Evolutionary conservation across 192 early-diverging fungal genomes (phyloP).

Genomic region (Coemansia sp.): DNA sequence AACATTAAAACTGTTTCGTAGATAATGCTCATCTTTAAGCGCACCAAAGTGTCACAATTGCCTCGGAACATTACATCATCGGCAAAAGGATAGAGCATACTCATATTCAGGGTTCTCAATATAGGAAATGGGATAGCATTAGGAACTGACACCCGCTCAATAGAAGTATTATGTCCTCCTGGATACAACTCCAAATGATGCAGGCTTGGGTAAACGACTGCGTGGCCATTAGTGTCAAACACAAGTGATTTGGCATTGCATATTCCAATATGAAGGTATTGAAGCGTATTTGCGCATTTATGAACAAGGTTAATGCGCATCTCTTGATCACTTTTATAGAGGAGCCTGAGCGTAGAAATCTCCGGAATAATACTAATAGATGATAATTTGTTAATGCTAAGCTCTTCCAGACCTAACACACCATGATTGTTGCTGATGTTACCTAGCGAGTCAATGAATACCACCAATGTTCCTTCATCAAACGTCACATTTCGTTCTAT

Average conservation of each 20-base stretch:
- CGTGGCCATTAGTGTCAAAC: neutral
- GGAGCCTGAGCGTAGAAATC: neutral
- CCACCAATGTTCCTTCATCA: neutral
- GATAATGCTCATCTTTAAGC: neutral
- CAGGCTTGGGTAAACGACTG: neutral
- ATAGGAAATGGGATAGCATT: neutral
- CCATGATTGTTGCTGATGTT: neutral
- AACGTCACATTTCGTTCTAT: neutral
- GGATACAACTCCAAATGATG: neutral
- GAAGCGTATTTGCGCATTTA: neutral
- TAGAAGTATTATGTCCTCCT: neutral
- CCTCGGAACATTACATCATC: conserved; percentile 14
- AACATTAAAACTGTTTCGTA: neutral
- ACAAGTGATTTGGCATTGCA: neutral
- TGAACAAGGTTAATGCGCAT: neutral
- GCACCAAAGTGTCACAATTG: conserved; percentile 1
- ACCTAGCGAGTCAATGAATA: neutral
- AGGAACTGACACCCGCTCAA: neutral
- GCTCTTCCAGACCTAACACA: neutral
- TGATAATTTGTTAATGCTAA: neutral
- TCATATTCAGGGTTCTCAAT: neutral
- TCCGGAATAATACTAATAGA: neutral
- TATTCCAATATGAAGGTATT: neutral
- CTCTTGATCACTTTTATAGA: neutral
- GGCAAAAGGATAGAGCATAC: conserved; percentile 1